Conservation (phyloP, 164 flowering plant species). For the Saururus chinensis region DNA sequence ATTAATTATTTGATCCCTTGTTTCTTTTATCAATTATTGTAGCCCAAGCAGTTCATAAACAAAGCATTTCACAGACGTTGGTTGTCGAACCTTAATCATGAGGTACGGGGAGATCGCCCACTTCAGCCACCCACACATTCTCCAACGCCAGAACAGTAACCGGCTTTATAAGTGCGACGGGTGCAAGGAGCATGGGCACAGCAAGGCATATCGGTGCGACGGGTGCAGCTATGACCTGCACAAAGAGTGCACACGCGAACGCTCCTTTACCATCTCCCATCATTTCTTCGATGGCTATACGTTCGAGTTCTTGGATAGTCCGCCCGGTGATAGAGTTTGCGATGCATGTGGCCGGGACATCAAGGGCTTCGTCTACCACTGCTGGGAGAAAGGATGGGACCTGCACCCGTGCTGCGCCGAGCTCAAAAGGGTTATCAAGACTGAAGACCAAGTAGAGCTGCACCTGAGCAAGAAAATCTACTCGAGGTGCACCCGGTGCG, state of each 20-base stretch:
- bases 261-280: neutral
- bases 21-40: too few species aligned
- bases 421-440: neutral
- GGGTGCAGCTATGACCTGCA: constrained; percentile 2
- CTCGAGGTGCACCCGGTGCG: neutral
- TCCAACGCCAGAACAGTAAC: neutral
- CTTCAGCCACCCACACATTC: constrained; percentile 1
- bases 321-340: neutral
- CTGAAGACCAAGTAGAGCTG: neutral
- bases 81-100: too few species aligned
- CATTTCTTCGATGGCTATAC: neutral
- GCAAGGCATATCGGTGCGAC: neutral
- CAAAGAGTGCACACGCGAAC: neutral
- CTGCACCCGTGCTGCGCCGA: constrained; percentile 3
- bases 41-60: too few species aligned
- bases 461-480: neutral
- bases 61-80: too few species aligned
- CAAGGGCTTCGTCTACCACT: constrained; percentile 1
- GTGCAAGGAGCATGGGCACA: neutral
- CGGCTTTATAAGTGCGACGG: neutral
- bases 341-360: constrained; percentile 1
- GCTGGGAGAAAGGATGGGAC: neutral
- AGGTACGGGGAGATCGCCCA: neutral
- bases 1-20: too few species aligned
- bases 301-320: neutral